Evolutionary conservation across 2,329 filamentous ascomycete genomes (phyloP), one percentile per base, ranked within the genome.

Genomic region (Aspergillus japonicus): DNA sequence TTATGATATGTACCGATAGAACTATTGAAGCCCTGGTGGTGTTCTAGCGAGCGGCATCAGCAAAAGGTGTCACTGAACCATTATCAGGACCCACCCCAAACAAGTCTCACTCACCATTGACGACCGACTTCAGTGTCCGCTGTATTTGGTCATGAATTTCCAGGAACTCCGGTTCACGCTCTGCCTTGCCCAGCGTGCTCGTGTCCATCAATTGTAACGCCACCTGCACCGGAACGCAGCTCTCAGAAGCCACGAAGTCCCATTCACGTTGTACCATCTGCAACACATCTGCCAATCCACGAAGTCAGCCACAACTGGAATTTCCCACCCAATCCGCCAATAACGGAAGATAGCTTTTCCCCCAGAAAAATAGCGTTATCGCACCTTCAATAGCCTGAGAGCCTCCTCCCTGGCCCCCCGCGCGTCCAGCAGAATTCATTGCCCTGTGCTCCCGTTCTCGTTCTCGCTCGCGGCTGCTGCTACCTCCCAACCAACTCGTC

Each of bases 1-100:
- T 96, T 97, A 81, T 99, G 96, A 73, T 98, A 99, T 21, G 94
- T 98, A 75, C 94, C 95, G 64, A 99, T 98, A 54, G 94, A 97
- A 76, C 92, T 96, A 78, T 98, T 99, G 83, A 99, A 99, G 50
- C 95, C 96, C 76, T 99, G 95, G 72, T 99, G 94, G 73, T 99
- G 94, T 78, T 99, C 94, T 83, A 70, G 60, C 39, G 55, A 51
- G 14, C 5, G 29, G 8, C 3, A 16, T 19, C 3, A 11, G 14
- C n/a, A 11, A 29, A 29, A 29, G 26, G 7, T 8, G 26, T 29
- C 26, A 2, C 7, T 7, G 7, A 29, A 29, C 26, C 26, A 29
- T 29, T 19, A 11, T 12, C 19, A 23, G 14, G 24, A n/a, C n/a
- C 6, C 12, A 12, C 35, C 24, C n/a, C 6, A 11, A 12, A 44